Evolutionary conservation across 2,329 filamentous ascomycete species (phyloP).

Genomic region (Microdochium paspali): DNA sequence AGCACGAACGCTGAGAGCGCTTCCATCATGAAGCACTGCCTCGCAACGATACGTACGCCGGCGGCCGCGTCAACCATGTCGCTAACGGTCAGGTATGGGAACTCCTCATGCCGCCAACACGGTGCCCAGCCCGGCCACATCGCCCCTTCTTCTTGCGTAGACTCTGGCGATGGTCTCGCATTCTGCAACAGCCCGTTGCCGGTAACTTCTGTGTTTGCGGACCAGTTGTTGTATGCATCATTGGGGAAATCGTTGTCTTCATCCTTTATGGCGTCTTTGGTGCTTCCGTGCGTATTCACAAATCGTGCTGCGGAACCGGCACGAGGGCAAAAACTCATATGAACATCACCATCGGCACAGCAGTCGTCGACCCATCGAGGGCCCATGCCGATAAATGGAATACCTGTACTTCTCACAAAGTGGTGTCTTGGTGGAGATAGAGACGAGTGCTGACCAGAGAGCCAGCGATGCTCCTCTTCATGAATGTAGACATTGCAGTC

Average conservation of each 20-base stretch:
- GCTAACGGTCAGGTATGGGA: constrained; percentile 38
- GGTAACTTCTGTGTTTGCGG: background rate
- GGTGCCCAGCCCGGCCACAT: constrained; percentile 26
- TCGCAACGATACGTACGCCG: constrained; percentile 33
- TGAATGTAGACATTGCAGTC: constrained; percentile 41
- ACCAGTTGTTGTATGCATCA: background rate
- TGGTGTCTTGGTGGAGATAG: constrained; percentile 30
- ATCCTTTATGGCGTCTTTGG: background rate
- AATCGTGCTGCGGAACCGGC: constrained; percentile 22
- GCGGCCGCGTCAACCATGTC: constrained; percentile 33
- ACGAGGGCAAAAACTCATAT: constrained; percentile 34
- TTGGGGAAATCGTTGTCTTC: constrained; percentile 2
- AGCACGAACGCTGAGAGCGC: constrained; percentile 32
- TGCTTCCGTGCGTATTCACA: constrained; percentile 6
- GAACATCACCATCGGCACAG: constrained; percentile 28
- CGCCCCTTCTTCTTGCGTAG: constrained; percentile 1
- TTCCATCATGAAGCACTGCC: constrained; percentile 37
- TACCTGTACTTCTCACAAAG: constrained; percentile 37
- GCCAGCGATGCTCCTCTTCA: constrained; percentile 44
- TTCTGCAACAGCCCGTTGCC: constrained; percentile 2
- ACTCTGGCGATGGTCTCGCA: background rate
- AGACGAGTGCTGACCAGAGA: constrained; percentile 32
- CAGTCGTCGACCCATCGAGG: constrained; percentile 40
- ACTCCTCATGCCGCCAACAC: constrained; percentile 46
- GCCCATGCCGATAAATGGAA: constrained; percentile 40